Percentiles rank a stretch among this genome's conserved stretches.
Evolutionary conservation across 495 filamentous ascomycete genomes (phyloP).

Genomic region (Penicillium robsamsonii): DNA sequence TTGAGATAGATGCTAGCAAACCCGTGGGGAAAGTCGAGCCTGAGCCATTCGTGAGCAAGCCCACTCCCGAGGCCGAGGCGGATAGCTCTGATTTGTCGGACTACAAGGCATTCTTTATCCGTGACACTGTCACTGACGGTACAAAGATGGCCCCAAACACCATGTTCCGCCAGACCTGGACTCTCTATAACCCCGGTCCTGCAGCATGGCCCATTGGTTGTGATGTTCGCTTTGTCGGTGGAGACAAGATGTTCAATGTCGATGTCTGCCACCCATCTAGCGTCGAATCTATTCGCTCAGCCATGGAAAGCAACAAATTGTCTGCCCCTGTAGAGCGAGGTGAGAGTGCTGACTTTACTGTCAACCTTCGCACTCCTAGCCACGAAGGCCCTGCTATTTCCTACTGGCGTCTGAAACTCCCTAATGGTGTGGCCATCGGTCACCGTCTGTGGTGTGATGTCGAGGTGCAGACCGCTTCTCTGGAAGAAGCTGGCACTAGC

Average conservation of each 20-base stretch:
- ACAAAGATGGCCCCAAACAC: conserved; percentile 63
- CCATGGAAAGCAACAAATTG: conserved; percentile 78
- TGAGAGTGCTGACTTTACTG: conserved; percentile 74
- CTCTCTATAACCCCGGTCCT: conserved; percentile 79
- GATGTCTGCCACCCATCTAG: conserved; percentile 74
- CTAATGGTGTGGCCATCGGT: conserved; percentile 80
- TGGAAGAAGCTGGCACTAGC: conserved; percentile 17
- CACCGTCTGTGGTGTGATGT: conserved; percentile 95
- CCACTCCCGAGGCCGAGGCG: not conserved
- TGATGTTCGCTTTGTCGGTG: conserved; percentile 86
- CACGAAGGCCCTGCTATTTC: conserved; percentile 77
- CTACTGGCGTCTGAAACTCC: conserved; percentile 91
- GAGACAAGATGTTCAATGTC: conserved; percentile 91
- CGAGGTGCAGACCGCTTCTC: conserved; percentile 53
- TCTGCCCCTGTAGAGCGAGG: conserved; percentile 65
- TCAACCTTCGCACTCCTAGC: conserved; percentile 75
- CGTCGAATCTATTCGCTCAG: conserved; percentile 64
- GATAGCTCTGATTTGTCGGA: conserved; percentile 11
- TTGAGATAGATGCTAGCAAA: conserved; percentile 64
- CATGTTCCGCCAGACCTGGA: conserved; percentile 88
- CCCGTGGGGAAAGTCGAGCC: conserved; percentile 28
- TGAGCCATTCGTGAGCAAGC: not conserved
- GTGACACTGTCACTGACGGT: conserved; percentile 77
- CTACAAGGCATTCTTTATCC: conserved; percentile 72
- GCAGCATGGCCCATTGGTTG: conserved; percentile 81